These are phyloP conservation scores for Primulina tabacum DNA, from an alignment of 257 asterid species.

Conservation along the genomic window DNA sequence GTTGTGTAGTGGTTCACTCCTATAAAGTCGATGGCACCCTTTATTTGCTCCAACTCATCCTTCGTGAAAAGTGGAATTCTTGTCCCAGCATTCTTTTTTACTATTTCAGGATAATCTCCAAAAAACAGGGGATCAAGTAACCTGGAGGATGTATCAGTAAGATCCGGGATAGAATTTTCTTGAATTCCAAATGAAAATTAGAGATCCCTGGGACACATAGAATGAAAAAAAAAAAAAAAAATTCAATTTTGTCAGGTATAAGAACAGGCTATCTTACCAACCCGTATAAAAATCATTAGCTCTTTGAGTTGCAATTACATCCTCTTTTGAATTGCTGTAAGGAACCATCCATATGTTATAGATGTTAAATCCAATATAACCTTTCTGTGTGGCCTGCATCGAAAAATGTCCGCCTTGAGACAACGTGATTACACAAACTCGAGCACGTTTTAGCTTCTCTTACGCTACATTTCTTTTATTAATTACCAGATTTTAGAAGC, in stretches of 20 bases:
- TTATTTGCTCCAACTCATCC: conserved; percentile 41
- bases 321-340: conserved; percentile 37
- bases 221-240: not conserved
- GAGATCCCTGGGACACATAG: not conserved
- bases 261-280: conserved; percentile 40
- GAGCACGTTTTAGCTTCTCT: not conserved
- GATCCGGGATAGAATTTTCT: not conserved
- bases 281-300: conserved; percentile 42
- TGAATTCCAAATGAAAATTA: not conserved
- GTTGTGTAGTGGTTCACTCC: conserved; percentile 52
- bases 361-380: conserved; percentile 49
- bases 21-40: conserved; percentile 60
- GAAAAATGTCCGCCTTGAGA: conserved; percentile 2
- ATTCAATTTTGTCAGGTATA: not conserved
- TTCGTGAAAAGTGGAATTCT: conserved; percentile 50
- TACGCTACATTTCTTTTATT: not conserved
- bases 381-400: conserved; percentile 52
- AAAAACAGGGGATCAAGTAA: conserved; percentile 46
- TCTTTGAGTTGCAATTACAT: conserved; percentile 48
- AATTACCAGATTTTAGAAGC: too few relatives aligned
- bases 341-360: conserved; percentile 40
- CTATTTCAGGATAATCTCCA: conserved; percentile 60
- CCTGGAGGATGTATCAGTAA: conserved; percentile 32
- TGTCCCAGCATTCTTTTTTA: conserved; percentile 41
- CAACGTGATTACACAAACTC: not conserved